Evolutionary conservation across 2,329 filamentous ascomycete species (phyloP), one percentile per base, ranked within the genome.

Genomic region (Cladosporium sp.): DNA sequence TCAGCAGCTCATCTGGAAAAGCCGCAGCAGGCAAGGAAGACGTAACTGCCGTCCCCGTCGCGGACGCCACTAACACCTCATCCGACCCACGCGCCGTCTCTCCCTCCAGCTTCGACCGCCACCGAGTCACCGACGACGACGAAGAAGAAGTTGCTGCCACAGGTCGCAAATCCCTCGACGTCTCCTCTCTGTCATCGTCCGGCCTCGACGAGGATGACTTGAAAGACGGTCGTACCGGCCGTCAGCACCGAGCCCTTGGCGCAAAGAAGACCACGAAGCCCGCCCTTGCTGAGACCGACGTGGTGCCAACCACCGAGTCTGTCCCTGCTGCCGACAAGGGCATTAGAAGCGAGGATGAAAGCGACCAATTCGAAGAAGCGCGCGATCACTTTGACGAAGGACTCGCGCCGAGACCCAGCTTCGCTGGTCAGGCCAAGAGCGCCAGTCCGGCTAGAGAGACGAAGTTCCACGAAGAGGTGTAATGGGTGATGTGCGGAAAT

Each of bases 401-500:
- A 36, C 65, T 77, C 17, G 73, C 71, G 45, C 75, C 75, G 36
- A 72, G 73, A 15, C 74, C 75, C 36, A 72, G 67, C 34, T 76
- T 77, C 60, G 67, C 57, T 3, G 66, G 66, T 4, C 63, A 68
- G 61, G 60, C 52, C 48, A 70, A 68, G 66, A 68, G 77, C 47
- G 75, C 75, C 52, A 85, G 82, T 67, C 82, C 83, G 0, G 78
- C 72, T 4, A 73, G 83, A 54, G 81, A 82, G 60, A 84, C 83
- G 37, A 80, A 76, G 63, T 87, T 87, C 62, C 75, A 74, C 48
- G 84, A 87, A 71, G 79, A 81, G 61, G 77, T 86, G 56, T 77
- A 62, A 40, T 58, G 57, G 35, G 55, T 47, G 36, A 35, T 1
- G 13, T n/a, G 54, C 17, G 34, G 36, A 34, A 15, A 7, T 49